Percentiles rank a stretch among this genome's conserved stretches.
Evolutionary conservation across 2,329 filamentous ascomycete species (phyloP).

Genomic region (Shiraia bambusicola): DNA sequence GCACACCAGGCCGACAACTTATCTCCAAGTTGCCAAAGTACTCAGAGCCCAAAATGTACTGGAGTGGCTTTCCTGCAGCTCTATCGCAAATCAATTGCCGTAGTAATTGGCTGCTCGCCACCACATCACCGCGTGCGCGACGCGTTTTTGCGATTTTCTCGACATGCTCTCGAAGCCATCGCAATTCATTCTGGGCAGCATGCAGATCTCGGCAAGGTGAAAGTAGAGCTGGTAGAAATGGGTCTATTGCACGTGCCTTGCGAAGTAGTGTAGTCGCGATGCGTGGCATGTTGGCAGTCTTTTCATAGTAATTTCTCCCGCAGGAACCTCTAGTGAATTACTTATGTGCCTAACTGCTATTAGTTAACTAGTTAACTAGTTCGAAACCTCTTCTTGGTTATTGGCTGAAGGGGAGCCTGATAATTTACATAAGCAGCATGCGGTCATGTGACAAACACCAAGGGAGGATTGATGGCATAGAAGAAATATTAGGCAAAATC

Average conservation of each 20-base stretch:
- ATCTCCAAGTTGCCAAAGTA: constrained; percentile 86
- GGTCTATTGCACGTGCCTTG: constrained; percentile 56
- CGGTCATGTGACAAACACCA: too few species aligned
- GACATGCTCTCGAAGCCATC: constrained; percentile 68
- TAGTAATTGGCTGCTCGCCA: constrained; percentile 24
- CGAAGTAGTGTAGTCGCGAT: constrained; percentile 60
- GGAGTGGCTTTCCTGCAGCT: constrained; percentile 71
- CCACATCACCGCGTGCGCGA: constrained; percentile 16
- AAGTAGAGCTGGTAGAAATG: constrained; percentile 62
- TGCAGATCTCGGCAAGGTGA: constrained; percentile 62
- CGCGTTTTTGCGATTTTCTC: constrained; percentile 26
- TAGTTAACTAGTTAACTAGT: too few species aligned
- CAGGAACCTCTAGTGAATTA: too few species aligned
- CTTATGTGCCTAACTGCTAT: too few species aligned
- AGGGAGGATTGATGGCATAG: too few species aligned
- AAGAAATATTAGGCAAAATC: too few species aligned
- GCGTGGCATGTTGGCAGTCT: constrained; percentile 53
- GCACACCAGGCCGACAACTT: constrained; percentile 70
- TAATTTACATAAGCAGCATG: too few species aligned
- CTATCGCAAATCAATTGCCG: constrained; percentile 40
- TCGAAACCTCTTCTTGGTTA: too few species aligned
- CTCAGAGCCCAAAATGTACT: constrained; percentile 86
- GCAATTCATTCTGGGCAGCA: constrained; percentile 68
- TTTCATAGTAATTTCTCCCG: constrained; percentile 3
- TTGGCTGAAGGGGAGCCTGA: too few species aligned